phyloP scores from a whole-genome alignment of 2,329 filamentous ascomycete species.

The Dactylellina drechsleri region DNA sequence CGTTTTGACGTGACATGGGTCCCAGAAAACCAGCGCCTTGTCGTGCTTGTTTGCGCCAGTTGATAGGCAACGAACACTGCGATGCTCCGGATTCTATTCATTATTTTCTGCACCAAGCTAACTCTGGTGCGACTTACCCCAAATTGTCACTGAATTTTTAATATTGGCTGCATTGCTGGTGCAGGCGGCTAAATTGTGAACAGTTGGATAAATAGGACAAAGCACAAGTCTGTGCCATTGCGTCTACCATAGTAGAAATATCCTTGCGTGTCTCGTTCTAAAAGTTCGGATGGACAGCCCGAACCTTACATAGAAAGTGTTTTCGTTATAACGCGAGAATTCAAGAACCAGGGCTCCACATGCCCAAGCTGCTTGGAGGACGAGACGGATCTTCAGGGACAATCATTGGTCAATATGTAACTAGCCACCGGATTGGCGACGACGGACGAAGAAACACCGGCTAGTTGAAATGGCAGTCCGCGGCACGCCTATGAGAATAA shows the following conservation, averaged over 20 bases:
- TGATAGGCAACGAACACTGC: conserved; percentile 13
- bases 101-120: no score
- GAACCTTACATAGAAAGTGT: conserved; percentile 17
- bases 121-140: conserved; percentile 5
- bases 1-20: conserved; percentile 47
- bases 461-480: conserved; percentile 44
- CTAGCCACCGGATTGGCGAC: conserved; percentile 25
- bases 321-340: not conserved
- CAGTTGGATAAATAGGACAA: conserved; percentile 41
- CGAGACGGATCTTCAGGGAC: conserved; percentile 30
- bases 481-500: not conserved
- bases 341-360: not conserved
- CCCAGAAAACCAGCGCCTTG: not conserved
- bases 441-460: conserved; percentile 7
- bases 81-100: conserved; percentile 3
- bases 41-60: conserved; percentile 12
- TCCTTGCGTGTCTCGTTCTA: not conserved
- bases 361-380: not conserved
- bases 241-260: conserved; percentile 25
- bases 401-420: conserved; percentile 17
- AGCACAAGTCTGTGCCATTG: conserved; percentile 29
- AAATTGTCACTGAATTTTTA: conserved; percentile 7
- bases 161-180: not conserved
- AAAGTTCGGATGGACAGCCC: conserved; percentile 49
- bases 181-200: conserved; percentile 39